phyloP scores from a whole-genome alignment of 116 monocot species.

The Cymodocea nodosa region DNA sequence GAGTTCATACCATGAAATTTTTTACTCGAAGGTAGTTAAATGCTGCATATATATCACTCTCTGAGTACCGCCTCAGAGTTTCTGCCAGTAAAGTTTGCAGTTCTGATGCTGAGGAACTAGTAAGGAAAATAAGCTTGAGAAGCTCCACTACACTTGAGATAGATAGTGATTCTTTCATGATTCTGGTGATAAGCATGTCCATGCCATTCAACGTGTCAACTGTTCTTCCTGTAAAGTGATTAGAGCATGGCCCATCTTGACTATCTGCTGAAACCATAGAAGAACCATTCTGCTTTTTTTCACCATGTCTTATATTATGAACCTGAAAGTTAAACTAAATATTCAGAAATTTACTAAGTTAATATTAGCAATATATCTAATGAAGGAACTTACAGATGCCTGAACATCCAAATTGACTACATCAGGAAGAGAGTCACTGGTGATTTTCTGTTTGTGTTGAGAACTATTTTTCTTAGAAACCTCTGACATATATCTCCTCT shows the following conservation, averaged over 20 bases:
- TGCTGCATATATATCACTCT: slow-evolving; percentile 59
- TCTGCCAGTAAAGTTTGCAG: slow-evolving; percentile 48
- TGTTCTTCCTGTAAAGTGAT: slow-evolving; percentile 19
- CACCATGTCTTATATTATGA: neutral
- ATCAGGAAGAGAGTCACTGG: slow-evolving; percentile 13
- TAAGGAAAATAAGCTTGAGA: slow-evolving; percentile 66
- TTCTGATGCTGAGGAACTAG: slow-evolving; percentile 34
- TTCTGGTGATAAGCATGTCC: slow-evolving; percentile 12
- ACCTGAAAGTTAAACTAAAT: slow-evolving; percentile 13
- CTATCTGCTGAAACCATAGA: slow-evolving; percentile 3
- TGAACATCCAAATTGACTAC: slow-evolving; percentile 8
- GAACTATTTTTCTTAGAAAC: slow-evolving; percentile 16
- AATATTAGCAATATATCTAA: neutral
- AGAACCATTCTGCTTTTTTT: slow-evolving; percentile 4
- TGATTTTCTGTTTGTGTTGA: slow-evolving; percentile 18
- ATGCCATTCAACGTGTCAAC: slow-evolving; percentile 9
- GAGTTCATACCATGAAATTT: slow-evolving; percentile 53
- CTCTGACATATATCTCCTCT: slow-evolving; percentile 29
- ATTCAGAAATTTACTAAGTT: neutral
- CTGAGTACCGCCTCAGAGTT: slow-evolving; percentile 51
- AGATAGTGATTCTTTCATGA: slow-evolving; percentile 42
- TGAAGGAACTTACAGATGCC: slow-evolving; percentile 19
- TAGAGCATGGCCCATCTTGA: slow-evolving; percentile 16
- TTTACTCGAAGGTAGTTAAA: slow-evolving; percentile 66
- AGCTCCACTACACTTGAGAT: slow-evolving; percentile 80